Conservation (phyloP, 2,329 filamentous ascomycete genomes). For the Diaporthe australafricana region DNA sequence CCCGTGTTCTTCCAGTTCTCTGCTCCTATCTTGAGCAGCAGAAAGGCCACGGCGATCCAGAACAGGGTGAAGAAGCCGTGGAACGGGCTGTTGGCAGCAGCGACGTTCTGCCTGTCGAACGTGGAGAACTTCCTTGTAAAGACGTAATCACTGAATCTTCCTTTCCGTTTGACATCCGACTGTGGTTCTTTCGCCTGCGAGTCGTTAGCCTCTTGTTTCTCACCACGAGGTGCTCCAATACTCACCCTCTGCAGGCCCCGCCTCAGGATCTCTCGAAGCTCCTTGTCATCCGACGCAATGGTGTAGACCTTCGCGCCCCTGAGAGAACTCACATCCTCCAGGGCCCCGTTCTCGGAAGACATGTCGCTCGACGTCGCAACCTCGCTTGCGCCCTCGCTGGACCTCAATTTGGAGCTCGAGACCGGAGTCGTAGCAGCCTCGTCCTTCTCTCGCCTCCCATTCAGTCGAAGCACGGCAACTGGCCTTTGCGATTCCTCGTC, state of each 20-base stretch:
- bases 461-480: constrained; percentile 41
- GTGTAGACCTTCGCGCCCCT: constrained; percentile 40
- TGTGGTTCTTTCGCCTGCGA: constrained; percentile 32
- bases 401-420: constrained; percentile 39
- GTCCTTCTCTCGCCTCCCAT: constrained; percentile 36
- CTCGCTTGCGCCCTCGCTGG: constrained; percentile 25
- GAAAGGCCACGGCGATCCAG: constrained; percentile 77
- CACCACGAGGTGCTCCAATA: background rate
- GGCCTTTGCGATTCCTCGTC: constrained; percentile 48
- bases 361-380: constrained; percentile 33
- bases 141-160: constrained; percentile 65
- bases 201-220: constrained; percentile 39
- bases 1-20: constrained; percentile 78
- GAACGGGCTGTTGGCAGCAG: constrained; percentile 75
- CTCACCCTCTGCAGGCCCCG: constrained; percentile 46
- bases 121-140: constrained; percentile 80
- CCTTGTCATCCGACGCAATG: constrained; percentile 48
- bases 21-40: constrained; percentile 74
- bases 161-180: constrained; percentile 39
- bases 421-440: constrained; percentile 36
- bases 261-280: constrained; percentile 54
- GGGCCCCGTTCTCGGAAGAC: constrained; percentile 28
- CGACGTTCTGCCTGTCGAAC: constrained; percentile 79
- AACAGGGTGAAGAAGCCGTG: constrained; percentile 85
- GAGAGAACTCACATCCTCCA: constrained; percentile 35